Evolutionary conservation across 352 stramenopile genomes (phyloP).

Genomic region (Pythium utonaiense): DNA sequence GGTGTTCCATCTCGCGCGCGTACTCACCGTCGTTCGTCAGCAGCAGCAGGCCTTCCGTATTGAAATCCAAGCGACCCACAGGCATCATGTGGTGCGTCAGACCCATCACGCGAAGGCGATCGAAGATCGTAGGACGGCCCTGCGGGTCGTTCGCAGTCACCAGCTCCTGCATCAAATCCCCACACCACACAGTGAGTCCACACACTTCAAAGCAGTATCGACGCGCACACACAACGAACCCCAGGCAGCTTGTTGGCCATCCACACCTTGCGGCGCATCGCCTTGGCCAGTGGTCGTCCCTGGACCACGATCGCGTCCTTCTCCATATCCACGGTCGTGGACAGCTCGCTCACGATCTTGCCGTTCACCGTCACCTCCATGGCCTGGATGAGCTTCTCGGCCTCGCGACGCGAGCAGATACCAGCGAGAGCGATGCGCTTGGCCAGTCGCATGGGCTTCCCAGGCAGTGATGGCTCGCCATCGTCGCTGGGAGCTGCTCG

Average conservation of each 20-base stretch:
- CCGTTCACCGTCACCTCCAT: constrained; percentile 80
- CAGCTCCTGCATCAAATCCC: constrained; percentile 48
- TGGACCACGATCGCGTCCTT: constrained; percentile 58
- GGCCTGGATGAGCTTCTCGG: constrained; percentile 75
- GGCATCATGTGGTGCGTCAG: constrained; percentile 85
- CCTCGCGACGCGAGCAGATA: constrained; percentile 78
- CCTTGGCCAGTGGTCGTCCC: constrained; percentile 37
- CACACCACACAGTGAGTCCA: not conserved
- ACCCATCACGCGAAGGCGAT: constrained; percentile 78
- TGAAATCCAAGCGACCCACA: constrained; percentile 91
- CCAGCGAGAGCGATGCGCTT: constrained; percentile 84
- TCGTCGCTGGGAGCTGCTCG: not conserved
- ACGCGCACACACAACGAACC: constrained; percentile 36
- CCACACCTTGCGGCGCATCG: constrained; percentile 62
- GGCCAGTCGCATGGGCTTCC: constrained; percentile 51
- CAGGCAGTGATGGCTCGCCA: not conserved
- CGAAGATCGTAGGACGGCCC: constrained; percentile 84
- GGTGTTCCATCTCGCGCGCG: constrained; percentile 85
- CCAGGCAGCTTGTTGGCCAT: constrained; percentile 86
- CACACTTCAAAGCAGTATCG: no score
- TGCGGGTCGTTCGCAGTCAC: constrained; percentile 78
- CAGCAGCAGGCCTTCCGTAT: constrained; percentile 90
- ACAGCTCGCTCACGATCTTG: constrained; percentile 47
- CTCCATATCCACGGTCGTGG: constrained; percentile 48
- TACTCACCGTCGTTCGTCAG: constrained; percentile 92